phyloP scores from a whole-genome alignment of 306 rosid genomes.

The Sechiopsis laciniata region DNA sequence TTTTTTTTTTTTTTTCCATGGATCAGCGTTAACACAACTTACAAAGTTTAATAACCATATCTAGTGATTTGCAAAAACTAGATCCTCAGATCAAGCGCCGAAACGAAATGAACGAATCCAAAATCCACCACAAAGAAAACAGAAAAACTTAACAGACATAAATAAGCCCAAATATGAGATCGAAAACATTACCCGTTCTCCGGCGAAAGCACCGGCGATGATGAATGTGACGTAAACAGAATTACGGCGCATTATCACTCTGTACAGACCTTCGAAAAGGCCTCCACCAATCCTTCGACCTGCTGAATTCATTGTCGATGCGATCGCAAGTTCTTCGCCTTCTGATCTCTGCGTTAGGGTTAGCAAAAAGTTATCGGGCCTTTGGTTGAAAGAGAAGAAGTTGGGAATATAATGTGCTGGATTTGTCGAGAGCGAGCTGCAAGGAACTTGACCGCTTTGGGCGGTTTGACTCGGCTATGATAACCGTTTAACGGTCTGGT shows the following conservation, averaged over 20 bases:
- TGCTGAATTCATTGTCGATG: constrained; percentile 48
- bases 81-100: constrained; percentile 27
- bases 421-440: background rate
- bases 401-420: background rate
- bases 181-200: constrained; percentile 65
- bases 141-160: constrained; percentile 36
- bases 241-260: constrained; percentile 91
- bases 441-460: background rate
- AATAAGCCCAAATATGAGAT: background rate
- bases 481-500: background rate
- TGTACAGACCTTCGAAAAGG: constrained; percentile 68
- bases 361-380: constrained; percentile 11
- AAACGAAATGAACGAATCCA: constrained; percentile 43
- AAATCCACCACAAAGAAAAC: constrained; percentile 44
- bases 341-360: constrained; percentile 30
- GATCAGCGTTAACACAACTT: background rate
- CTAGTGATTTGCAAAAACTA: background rate
- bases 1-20: background rate
- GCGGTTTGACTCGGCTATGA: background rate
- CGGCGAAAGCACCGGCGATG: constrained; percentile 90
- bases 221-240: constrained; percentile 87
- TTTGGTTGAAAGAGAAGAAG: background rate
- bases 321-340: constrained; percentile 11
- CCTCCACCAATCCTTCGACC: constrained; percentile 65
- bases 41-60: background rate